Evolutionary conservation across 2,329 filamentous ascomycete species (phyloP).

Genomic region (Emmonsiellopsis sp.): DNA sequence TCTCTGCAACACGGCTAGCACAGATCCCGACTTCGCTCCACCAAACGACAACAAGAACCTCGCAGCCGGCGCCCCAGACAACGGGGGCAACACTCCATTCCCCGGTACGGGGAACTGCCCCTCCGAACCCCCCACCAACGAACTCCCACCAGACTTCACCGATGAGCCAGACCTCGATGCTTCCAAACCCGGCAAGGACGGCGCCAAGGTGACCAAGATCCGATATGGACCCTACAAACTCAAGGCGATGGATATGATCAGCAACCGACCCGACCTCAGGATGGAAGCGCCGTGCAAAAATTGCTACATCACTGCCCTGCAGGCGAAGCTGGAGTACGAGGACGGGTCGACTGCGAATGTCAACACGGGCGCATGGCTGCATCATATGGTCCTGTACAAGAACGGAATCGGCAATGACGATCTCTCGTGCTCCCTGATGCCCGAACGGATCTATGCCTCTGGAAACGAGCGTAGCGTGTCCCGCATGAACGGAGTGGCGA

Average conservation of each 20-base stretch:
- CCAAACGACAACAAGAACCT: conserved; percentile 3
- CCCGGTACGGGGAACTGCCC: background rate
- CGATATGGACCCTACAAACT: background rate
- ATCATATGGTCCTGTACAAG: conserved; percentile 14
- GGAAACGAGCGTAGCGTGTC: conserved; percentile 4
- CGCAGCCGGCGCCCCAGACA: background rate
- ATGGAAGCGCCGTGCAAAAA: conserved; percentile 9
- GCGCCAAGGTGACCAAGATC: background rate
- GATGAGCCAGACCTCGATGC: background rate
- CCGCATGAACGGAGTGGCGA: background rate
- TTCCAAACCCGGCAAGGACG: background rate
- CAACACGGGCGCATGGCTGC: conserved; percentile 23
- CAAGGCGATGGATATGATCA: conserved; percentile 3
- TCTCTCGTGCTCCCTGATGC: background rate
- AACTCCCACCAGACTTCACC: background rate
- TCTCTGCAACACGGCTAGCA: conserved; percentile 1
- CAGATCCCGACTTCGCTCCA: background rate
- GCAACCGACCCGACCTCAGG: conserved; percentile 1
- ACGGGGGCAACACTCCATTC: background rate
- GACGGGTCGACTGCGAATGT: conserved; percentile 24
- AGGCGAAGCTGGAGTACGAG: conserved; percentile 19
- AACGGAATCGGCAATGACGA: background rate
- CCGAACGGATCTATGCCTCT: conserved; percentile 2
- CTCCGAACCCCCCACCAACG: background rate
- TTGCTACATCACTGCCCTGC: conserved; percentile 18